A percentile compares a stretch with the other conserved stretches of the same genome.
These are phyloP conservation scores for Brassica incana DNA, from an alignment of 345 rosid genomes.

Conservation along the genomic window DNA sequence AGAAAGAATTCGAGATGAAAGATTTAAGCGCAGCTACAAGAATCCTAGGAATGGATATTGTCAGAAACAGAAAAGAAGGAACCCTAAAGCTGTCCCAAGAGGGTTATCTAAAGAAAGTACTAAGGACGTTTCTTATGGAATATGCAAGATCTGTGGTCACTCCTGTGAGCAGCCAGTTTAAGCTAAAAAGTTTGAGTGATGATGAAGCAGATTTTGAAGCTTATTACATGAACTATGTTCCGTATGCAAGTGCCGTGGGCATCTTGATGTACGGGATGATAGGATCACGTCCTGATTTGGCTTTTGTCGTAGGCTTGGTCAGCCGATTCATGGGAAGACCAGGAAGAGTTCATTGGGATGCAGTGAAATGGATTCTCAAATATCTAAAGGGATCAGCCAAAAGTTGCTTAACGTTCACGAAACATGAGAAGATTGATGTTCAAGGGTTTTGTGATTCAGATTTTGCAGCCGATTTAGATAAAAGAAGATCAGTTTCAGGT, in stretches of 20 bases:
- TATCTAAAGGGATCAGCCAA: too few relatives aligned
- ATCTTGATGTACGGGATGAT: background rate
- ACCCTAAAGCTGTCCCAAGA: background rate
- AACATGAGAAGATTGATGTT: too few relatives aligned
- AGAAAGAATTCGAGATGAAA: background rate
- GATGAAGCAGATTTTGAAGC: background rate
- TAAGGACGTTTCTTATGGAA: background rate
- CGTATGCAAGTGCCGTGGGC: background rate
- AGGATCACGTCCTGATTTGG: background rate
- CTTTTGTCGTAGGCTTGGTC: background rate
- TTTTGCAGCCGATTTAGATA: too few relatives aligned
- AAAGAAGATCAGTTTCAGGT: too few relatives aligned
- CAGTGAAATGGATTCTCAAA: background rate
- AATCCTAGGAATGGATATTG: background rate
- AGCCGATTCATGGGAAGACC: background rate
- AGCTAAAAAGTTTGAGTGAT: background rate
- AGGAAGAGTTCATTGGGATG: background rate
- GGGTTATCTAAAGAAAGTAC: background rate
- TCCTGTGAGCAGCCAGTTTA: background rate
- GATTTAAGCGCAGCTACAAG: background rate
- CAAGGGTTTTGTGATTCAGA: too few relatives aligned
- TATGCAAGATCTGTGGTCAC: background rate
- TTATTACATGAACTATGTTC: too few relatives aligned
- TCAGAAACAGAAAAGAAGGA: background rate
- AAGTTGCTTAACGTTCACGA: too few relatives aligned